Evolutionary conservation across 2,329 filamentous ascomycete genomes (phyloP).

Genomic region (Blastomyces parvus): DNA sequence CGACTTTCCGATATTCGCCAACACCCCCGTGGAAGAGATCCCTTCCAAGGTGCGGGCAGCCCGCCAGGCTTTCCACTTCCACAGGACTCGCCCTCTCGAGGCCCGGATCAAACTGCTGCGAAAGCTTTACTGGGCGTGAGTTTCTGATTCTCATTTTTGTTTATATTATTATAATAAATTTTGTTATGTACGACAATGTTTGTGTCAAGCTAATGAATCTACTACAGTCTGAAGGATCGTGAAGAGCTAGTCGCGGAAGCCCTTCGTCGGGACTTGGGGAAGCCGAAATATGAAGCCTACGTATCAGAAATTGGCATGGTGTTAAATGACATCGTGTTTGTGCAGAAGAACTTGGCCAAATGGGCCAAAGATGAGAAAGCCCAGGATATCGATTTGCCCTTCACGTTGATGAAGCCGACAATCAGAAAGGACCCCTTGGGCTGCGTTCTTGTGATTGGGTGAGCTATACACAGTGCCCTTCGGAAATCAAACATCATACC

Average conservation of each 20-base stretch:
- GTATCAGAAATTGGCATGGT: conserved; percentile 68
- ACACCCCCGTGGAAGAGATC: conserved; percentile 59
- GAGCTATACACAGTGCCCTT: conserved; percentile 21
- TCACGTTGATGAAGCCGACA: conserved; percentile 60
- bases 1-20: conserved; percentile 42
- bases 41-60: conserved; percentile 50
- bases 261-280: conserved; percentile 66
- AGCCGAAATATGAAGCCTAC: conserved; percentile 63
- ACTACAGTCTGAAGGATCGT: conserved; percentile 58
- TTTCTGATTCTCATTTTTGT: conserved; percentile 11
- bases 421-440: conserved; percentile 85
- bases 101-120: conserved; percentile 80
- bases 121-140: conserved; percentile 82
- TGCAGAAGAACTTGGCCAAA: conserved; percentile 65
- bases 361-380: conserved; percentile 77
- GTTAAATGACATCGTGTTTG: conserved; percentile 70
- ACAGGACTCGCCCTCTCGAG: conserved; percentile 71
- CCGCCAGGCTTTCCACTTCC: conserved; percentile 61
- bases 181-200: conserved; percentile 7
- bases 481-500: neutral
- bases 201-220: conserved; percentile 3
- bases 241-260: conserved; percentile 63
- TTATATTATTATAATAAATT: neutral
- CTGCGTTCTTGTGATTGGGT: conserved; percentile 72
- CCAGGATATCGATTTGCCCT: conserved; percentile 58